phyloP scores from a whole-genome alignment of 768 basidiomycete species.

The Lepiota venenata region DNA sequence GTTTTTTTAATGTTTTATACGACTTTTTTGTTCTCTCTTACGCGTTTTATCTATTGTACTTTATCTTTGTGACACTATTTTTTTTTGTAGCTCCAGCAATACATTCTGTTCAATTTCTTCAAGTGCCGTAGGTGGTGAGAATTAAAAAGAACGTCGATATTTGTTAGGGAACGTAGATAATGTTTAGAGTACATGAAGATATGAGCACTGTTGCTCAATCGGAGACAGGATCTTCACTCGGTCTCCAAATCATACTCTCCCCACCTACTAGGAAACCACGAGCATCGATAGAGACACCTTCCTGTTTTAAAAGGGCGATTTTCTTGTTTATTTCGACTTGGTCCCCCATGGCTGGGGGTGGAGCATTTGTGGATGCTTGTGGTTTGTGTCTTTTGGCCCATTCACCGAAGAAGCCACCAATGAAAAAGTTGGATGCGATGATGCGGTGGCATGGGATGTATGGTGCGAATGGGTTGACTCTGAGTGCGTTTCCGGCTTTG shows the following conservation, averaged over 20 bases:
- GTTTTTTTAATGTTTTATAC: too few species aligned
- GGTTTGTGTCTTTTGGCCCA: slow-evolving; percentile 47
- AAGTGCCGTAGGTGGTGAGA: too few species aligned
- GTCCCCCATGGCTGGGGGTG: neutral
- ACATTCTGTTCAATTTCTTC: too few species aligned
- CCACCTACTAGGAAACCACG: slow-evolving; percentile 36
- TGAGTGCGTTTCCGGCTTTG: slow-evolving; percentile 64
- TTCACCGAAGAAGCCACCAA: slow-evolving; percentile 65
- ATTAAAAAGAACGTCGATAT: too few species aligned
- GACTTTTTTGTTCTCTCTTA: too few species aligned
- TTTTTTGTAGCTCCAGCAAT: too few species aligned
- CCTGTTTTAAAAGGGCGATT: slow-evolving; percentile 42
- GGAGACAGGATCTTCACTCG: neutral
- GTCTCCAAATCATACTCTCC: slow-evolving; percentile 22
- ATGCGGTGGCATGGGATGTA: slow-evolving; percentile 70
- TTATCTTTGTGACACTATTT: too few species aligned
- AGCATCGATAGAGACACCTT: slow-evolving; percentile 49
- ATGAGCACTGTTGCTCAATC: too few species aligned
- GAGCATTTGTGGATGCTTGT: slow-evolving; percentile 15
- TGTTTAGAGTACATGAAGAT: too few species aligned
- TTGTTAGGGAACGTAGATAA: too few species aligned
- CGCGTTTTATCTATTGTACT: too few species aligned
- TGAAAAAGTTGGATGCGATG: slow-evolving; percentile 54
- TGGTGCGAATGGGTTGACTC: slow-evolving; percentile 65
- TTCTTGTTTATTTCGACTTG: slow-evolving; percentile 29